Conservation (phyloP, 176 grass and related monocot species). For the Avena eriantha region DNA sequence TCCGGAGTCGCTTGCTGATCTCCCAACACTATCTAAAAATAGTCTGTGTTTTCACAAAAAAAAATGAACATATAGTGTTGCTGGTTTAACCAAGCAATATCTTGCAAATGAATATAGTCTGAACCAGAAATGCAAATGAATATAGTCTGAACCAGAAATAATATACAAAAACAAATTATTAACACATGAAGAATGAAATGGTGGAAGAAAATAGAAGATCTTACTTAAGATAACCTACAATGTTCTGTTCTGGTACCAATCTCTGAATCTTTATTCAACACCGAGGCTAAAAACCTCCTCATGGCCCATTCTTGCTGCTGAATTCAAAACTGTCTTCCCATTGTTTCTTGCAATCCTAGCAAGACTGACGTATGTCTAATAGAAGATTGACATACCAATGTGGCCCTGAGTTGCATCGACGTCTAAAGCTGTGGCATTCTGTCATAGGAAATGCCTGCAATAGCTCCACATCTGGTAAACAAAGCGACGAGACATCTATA, state of each 20-base stretch:
- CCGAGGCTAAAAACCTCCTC: slow-evolving; percentile 74
- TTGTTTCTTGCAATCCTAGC: slow-evolving; percentile 89
- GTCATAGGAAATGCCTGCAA: slow-evolving; percentile 86
- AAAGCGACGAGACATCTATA: slow-evolving; percentile 25
- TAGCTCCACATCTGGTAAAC: slow-evolving; percentile 77
- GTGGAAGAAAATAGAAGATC: slow-evolving; percentile 40
- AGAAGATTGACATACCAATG: slow-evolving; percentile 87
- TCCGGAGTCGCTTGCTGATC: too few relatives aligned
- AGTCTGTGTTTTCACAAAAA: too few relatives aligned
- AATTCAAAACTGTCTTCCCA: slow-evolving; percentile 88
- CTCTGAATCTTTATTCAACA: slow-evolving; percentile 83
- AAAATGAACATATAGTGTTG: not conserved
- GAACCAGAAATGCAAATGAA: slow-evolving; percentile 30
- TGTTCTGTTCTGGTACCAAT: slow-evolving; percentile 83
- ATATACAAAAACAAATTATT: not conserved
- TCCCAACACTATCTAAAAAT: too few relatives aligned
- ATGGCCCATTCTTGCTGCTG: slow-evolving; percentile 96
- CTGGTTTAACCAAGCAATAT: slow-evolving; percentile 18
- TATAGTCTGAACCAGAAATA: slow-evolving; percentile 33
- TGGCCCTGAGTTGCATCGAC: slow-evolving; percentile 89
- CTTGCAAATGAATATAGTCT: too few relatives aligned
- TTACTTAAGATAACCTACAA: slow-evolving; percentile 58
- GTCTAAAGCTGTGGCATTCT: slow-evolving; percentile 92
- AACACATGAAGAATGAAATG: not conserved
- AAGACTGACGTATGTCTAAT: slow-evolving; percentile 81